Conservation (phyloP, 371 early-diverging fungal species). For the Circinella umbellata region DNA sequence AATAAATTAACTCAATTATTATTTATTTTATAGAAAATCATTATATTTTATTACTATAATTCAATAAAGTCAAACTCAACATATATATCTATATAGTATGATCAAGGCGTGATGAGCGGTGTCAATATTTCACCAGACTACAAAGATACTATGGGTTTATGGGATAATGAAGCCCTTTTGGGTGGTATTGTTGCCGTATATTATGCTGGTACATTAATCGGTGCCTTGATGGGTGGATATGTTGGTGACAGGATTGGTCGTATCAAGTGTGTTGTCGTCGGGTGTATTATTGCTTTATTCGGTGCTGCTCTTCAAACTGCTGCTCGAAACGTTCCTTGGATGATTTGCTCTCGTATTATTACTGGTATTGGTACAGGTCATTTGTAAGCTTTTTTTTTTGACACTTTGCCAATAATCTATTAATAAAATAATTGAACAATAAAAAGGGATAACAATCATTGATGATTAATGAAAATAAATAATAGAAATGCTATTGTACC, state of each 20-base stretch:
- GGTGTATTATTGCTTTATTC: constrained; percentile 36
- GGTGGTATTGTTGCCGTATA: constrained; percentile 52
- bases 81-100: constrained; percentile 25
- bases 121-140: constrained; percentile 49
- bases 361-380: constrained; percentile 53
- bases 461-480: background rate
- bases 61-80: background rate
- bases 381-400: constrained; percentile 37
- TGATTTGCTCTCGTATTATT: constrained; percentile 49
- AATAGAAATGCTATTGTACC: constrained; percentile 47
- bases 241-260: constrained; percentile 48
- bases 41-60: no score
- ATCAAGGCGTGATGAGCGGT: constrained; percentile 53
- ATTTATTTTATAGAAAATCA: no score
- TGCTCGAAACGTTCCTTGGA: constrained; percentile 47
- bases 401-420: no score
- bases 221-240: constrained; percentile 49
- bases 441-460: no score
- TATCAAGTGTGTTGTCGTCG: constrained; percentile 41
- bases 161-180: constrained; percentile 39
- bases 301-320: constrained; percentile 48
- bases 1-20: no score
- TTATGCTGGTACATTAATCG: constrained; percentile 41
- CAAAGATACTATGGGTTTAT: constrained; percentile 34
- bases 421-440: no score